Percentiles rank a stretch among this genome's conserved stretches.
These are phyloP conservation scores for Eucalyptus guilfoylei DNA, from an alignment of 345 rosid species.

Conservation along the genomic window DNA sequence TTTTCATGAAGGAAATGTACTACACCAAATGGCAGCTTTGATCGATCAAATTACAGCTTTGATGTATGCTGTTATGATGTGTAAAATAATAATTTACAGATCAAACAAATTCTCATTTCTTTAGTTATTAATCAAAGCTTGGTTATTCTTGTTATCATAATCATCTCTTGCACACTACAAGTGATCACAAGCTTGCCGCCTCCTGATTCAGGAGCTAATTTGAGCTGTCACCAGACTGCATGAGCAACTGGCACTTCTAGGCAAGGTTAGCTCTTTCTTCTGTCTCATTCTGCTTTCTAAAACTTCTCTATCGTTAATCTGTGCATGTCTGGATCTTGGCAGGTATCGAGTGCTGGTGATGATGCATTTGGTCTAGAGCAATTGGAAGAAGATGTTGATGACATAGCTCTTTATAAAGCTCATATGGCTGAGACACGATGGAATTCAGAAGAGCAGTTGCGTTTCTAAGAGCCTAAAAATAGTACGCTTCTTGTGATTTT, in stretches of 20 bases:
- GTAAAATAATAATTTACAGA: not conserved
- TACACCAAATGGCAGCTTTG: conserved; percentile 80
- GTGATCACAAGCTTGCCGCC: conserved; percentile 89
- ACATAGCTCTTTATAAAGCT: conserved; percentile 61
- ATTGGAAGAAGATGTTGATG: conserved; percentile 82
- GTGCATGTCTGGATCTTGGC: not conserved
- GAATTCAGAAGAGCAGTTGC: not conserved
- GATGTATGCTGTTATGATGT: conserved; percentile 22
- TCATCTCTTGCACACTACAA: conserved; percentile 4
- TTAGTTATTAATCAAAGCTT: not conserved
- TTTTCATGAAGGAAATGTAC: conserved; percentile 60
- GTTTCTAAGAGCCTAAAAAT: not conserved
- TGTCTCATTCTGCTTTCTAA: not conserved
- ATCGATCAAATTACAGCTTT: conserved; percentile 88
- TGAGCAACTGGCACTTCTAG: conserved; percentile 66
- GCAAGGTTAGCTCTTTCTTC: conserved; percentile 25
- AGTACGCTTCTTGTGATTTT: not conserved
- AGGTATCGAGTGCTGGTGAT: conserved; percentile 80
- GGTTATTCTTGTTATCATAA: not conserved
- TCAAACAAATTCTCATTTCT: not conserved
- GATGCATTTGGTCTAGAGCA: conserved; percentile 76
- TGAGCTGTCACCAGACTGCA: conserved; percentile 55
- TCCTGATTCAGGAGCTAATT: conserved; percentile 54
- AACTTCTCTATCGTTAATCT: not conserved
- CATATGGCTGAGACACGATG: conserved; percentile 19